Percentiles rank a stretch among this genome's conserved stretches.
Evolutionary conservation across 805 yeast species (phyloP).

Genomic region (Candida vartiovaarae): DNA sequence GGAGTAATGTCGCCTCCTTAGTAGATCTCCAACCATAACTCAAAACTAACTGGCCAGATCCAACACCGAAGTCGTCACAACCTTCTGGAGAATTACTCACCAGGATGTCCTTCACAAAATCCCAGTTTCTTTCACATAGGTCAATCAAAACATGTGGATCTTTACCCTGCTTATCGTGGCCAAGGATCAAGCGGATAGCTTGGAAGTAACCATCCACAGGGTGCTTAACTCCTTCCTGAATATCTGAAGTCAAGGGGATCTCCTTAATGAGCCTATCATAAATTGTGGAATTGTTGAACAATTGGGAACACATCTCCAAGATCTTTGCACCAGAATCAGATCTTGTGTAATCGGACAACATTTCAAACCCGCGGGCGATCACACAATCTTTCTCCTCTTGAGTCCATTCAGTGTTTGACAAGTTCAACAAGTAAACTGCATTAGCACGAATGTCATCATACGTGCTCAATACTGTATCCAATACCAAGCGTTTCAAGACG

Average conservation of each 20-base stretch:
- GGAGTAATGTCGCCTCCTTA: conserved; percentile 60
- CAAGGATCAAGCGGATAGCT: conserved; percentile 43
- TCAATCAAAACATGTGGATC: conserved; percentile 8
- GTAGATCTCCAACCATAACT: conserved; percentile 80
- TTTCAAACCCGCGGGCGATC: conserved; percentile 24
- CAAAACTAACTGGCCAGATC: conserved; percentile 40
- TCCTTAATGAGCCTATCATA: conserved; percentile 27
- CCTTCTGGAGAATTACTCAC: conserved; percentile 72
- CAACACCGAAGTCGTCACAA: conserved; percentile 36
- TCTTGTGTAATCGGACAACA: conserved; percentile 43
- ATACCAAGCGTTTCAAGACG: conserved; percentile 38
- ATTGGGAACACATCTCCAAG: conserved; percentile 41
- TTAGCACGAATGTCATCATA: conserved; percentile 68
- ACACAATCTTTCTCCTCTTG: conserved; percentile 9
- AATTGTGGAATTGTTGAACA: conserved; percentile 27
- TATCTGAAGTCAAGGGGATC: conserved; percentile 28
- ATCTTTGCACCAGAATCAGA: conserved; percentile 78
- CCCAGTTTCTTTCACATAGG: conserved; percentile 27
- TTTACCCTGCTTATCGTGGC: conserved; percentile 7
- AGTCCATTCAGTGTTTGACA: conserved; percentile 18
- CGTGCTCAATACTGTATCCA: conserved; percentile 60
- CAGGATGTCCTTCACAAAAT: conserved; percentile 35
- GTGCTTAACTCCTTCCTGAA: conserved; percentile 39
- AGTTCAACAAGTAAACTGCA: conserved; percentile 38
- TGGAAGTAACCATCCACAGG: conserved; percentile 69